Evolutionary conservation across 2,329 filamentous ascomycete genomes (phyloP), one percentile per base, ranked within the genome.

Genomic region (Microdochium bolleyi): DNA sequence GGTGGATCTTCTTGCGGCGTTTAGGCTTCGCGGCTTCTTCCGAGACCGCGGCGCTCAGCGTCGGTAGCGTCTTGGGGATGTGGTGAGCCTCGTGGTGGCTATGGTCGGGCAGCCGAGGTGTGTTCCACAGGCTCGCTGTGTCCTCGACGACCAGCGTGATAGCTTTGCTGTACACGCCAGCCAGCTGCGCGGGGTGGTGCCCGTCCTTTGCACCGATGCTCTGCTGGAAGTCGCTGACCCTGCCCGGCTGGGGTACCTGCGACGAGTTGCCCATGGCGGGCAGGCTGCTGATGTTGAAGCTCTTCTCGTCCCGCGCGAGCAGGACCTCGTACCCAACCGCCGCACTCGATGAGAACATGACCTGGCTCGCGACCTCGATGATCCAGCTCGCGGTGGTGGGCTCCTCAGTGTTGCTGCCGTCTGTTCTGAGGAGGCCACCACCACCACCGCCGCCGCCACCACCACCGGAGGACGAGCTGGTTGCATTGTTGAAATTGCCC

Each of bases 111-210:
- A 97, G 76, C 24, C 82, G 77, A 1, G 94, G 92, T n/a, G 85
- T 94, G 64, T 95, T 95, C 94, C 94, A 99, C 24, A 99, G 69
- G 52, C 85, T 86, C 19, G 85, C 84, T 0, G 92, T 97, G 69
- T 97, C 92, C 64, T 97, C 91, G 1, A 95, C 85, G 46, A 82
- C 83, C 57, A 97, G 67, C 51, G 75, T 80, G 46, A 97, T 75
- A 13, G 92, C 89, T 54, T 84, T 85, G 5, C 91, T 95, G 66
- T 89, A 96, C 1, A 97, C 82, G 1, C 92, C 92, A 57, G 82
- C 88, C 1, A 75, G 75, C 60, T 89, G 85, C 2, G 77, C 78
- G 7, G 76, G 72, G 60, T 88, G 82, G 55, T 80, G 73, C 0
- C 78, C 79, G 58, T 83, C 77, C 61, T 78, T 79, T 55, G 76